Evolutionary conservation across 2,329 filamentous ascomycete genomes (phyloP).

Genomic region (Pezicula rhizophila): DNA sequence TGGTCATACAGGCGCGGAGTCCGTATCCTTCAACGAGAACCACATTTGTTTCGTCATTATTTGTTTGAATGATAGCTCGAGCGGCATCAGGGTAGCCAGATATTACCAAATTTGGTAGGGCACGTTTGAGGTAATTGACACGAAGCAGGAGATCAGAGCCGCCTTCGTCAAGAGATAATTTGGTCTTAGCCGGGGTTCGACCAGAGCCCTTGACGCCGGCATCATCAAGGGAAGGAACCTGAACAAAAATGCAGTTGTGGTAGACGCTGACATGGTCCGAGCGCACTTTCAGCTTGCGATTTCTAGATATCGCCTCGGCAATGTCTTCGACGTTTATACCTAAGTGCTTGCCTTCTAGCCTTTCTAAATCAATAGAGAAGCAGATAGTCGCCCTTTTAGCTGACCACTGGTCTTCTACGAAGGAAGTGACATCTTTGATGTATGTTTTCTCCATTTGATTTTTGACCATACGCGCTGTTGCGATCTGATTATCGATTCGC

Average conservation of each 20-base stretch:
- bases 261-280: slow-evolving; percentile 58
- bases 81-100: slow-evolving; percentile 82
- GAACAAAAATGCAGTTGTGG: slow-evolving; percentile 63
- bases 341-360: slow-evolving; percentile 73
- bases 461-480: slow-evolving; percentile 85
- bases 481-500: slow-evolving; percentile 66
- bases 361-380: slow-evolving; percentile 74
- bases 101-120: slow-evolving; percentile 77
- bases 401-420: slow-evolving; percentile 86
- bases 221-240: slow-evolving; percentile 46
- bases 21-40: slow-evolving; percentile 95
- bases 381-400: slow-evolving; percentile 68
- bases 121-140: slow-evolving; percentile 78
- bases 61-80: slow-evolving; percentile 83
- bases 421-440: slow-evolving; percentile 72
- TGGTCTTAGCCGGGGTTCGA: slow-evolving; percentile 19
- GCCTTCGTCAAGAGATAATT: slow-evolving; percentile 36
- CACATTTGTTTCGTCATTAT: slow-evolving; percentile 58
- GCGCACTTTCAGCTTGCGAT: slow-evolving; percentile 77
- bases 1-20: slow-evolving; percentile 83
- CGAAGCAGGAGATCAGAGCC: slow-evolving; percentile 65
- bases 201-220: slow-evolving; percentile 38
- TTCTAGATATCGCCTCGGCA: slow-evolving; percentile 65
- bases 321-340: slow-evolving; percentile 73
- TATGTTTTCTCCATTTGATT: slow-evolving; percentile 93